Percentiles rank a stretch among this genome's conserved stretches.
Conservation (phyloP, 345 rosid genomes). For the Reutealis trisperma region DNA sequence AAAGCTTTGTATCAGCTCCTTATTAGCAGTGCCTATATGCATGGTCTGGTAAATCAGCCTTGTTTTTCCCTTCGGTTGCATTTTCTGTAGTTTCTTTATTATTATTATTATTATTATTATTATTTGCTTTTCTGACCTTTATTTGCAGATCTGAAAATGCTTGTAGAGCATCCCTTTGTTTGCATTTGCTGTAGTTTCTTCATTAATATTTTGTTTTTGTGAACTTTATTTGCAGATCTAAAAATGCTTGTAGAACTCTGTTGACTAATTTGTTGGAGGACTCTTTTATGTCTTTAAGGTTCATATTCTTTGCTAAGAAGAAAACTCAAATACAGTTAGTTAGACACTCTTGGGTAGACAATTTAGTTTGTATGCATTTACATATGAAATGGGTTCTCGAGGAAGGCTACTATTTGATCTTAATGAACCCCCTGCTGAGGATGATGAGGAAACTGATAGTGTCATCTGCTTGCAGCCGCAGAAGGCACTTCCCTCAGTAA, state of each 20-base stretch:
- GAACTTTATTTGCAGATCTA: constrained; percentile 22
- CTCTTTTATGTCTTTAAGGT: constrained; percentile 22
- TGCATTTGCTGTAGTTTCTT: background rate
- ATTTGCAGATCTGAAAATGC: constrained; percentile 22
- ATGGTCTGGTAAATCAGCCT: background rate
- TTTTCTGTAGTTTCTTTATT: background rate
- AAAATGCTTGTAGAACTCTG: constrained; percentile 1
- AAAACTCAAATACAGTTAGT: constrained; percentile 2
- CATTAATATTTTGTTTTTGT: background rate
- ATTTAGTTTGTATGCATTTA: constrained; percentile 64
- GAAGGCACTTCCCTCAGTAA: constrained; percentile 51
- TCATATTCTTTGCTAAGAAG: constrained; percentile 15
- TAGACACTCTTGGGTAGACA: background rate
- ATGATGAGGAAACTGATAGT: constrained; percentile 58
- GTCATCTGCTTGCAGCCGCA: constrained; percentile 56
- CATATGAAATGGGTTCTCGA: constrained; percentile 85
- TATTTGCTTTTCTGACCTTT: background rate
- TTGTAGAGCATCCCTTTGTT: background rate
- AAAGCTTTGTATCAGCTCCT: background rate
- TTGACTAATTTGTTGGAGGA: constrained; percentile 5
- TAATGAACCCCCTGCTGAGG: constrained; percentile 91
- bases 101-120: no score
- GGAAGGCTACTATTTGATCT: constrained; percentile 92
- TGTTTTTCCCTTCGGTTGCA: background rate
- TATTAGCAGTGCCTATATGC: background rate